Evolutionary conservation across 495 filamentous ascomycete species (phyloP), one percentile per base, ranked within the genome.

Genomic region (Pyrenopolyporus hunteri): DNA sequence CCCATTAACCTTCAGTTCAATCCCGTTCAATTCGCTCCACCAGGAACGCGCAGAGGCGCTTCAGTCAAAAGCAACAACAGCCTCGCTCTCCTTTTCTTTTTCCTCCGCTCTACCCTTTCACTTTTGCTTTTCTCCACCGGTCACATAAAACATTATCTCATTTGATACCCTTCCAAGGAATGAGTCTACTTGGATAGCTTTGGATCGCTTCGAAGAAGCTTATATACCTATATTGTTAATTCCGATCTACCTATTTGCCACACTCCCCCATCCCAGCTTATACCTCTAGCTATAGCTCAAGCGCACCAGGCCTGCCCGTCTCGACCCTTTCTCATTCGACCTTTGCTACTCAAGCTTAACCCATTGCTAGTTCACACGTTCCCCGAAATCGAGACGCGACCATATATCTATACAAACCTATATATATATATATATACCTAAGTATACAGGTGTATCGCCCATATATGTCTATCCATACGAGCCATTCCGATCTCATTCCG

Each of bases 181-280:
- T 22, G 60, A 49, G 60, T 49, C 36, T 64, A 48, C 54, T 39
- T 13, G 48, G 42, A 14, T 48, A 54, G 54, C 60, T 64, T 54
- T n/a, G n/a, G n/a, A n/a, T n/a, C n/a, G n/a, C n/a, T n/a, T n/a
- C n/a, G n/a, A 35, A 59, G 45, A 46, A 36, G 6, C 25, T 10
- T 53, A 48, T 29, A 49, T 51, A 47, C 43, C 36, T 53, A 46
- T 60, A 43, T 54, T 32, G 14, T 33, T 33, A 36, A 32, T 51
- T 64, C 53, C 40, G 52, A 10, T 33, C 32, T 35, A 56, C 45
- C 16, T 28, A 36, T 53, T 58, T 42, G 60, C 60, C 40, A 64
- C 33, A 37, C 46, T 48, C 23, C 19, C 26, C 39, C 29, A 5
- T 54, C 13, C 35, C 33, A 42, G 37, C 7, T 22, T 23, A 29